Conservation (phyloP, 2,329 filamentous ascomycete species). For the Dryadomyces quercus-mongolicae region DNA sequence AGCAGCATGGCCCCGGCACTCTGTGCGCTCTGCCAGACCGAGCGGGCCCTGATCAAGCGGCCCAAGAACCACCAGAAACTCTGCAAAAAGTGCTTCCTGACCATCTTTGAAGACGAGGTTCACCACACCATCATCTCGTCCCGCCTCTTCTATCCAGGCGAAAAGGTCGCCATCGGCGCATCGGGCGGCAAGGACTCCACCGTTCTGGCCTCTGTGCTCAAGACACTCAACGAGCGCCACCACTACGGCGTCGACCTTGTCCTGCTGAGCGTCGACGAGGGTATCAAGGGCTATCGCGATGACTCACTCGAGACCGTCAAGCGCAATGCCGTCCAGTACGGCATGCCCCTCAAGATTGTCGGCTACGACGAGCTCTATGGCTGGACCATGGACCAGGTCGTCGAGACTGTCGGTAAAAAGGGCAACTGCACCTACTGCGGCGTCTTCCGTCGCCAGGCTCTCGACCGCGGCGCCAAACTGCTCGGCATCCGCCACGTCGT, state of each 20-base stretch:
- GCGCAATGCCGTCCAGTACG: constrained; percentile 80
- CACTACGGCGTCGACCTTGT: constrained; percentile 77
- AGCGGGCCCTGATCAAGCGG: constrained; percentile 78
- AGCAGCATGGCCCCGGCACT: constrained; percentile 58
- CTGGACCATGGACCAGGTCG: constrained; percentile 99
- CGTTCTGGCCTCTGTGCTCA: constrained; percentile 85
- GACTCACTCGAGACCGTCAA: constrained; percentile 95
- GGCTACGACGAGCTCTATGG: constrained; percentile 91
- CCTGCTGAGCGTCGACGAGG: constrained; percentile 87
- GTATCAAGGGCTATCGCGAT: constrained; percentile 92
- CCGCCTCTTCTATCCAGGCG: constrained; percentile 69
- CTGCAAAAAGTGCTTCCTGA: constrained; percentile 79
- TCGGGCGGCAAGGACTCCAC: constrained; percentile 97
- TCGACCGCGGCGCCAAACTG: constrained; percentile 83
- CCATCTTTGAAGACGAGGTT: constrained; percentile 82
- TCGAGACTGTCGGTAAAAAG: constrained; percentile 92
- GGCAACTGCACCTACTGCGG: constrained; percentile 99
- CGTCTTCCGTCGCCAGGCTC: constrained; percentile 84
- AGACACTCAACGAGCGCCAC: constrained; percentile 84
- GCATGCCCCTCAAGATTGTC: constrained; percentile 82
- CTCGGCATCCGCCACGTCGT: constrained; percentile 86
- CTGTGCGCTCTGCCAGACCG: constrained; percentile 64
- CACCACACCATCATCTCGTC: constrained; percentile 83
- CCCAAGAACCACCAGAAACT: constrained; percentile 93
- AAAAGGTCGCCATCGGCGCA: constrained; percentile 85